Evolutionary conservation across 768 basidiomycete genomes (phyloP).

Genomic region (Gymnopilus junonius): DNA sequence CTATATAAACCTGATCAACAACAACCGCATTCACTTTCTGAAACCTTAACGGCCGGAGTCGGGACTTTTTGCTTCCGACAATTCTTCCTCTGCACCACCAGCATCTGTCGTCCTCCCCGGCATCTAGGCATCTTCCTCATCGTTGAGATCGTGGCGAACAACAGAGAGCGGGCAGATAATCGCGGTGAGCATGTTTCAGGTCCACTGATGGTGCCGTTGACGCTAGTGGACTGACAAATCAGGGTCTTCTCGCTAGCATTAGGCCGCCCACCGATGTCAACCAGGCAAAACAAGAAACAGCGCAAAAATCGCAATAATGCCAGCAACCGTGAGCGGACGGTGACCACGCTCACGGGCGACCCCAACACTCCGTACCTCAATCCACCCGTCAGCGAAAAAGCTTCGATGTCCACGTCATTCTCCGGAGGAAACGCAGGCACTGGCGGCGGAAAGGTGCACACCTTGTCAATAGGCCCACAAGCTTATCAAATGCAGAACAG

Average conservation of each 20-base stretch:
- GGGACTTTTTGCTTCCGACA: conserved; percentile 17
- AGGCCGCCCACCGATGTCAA: conserved; percentile 45
- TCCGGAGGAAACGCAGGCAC: conserved; percentile 23
- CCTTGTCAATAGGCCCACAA: conserved; percentile 28
- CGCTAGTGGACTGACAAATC: conserved; percentile 24
- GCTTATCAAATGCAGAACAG: conserved; percentile 38
- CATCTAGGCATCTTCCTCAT: not conserved
- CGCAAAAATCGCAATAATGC: conserved; percentile 58
- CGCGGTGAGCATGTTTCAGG: conserved; percentile 12
- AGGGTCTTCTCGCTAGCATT: conserved; percentile 19
- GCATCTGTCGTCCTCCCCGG: not conserved
- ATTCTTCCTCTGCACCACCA: conserved; percentile 18
- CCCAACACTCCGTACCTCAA: conserved; percentile 57
- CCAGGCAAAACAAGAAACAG: conserved; percentile 64
- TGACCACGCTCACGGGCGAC: conserved; percentile 67
- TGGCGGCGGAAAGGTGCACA: conserved; percentile 23
- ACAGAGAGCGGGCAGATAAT: not conserved
- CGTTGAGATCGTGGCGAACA: conserved; percentile 1
- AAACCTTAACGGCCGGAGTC: conserved; percentile 10
- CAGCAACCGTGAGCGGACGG: conserved; percentile 67
- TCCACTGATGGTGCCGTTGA: conserved; percentile 15
- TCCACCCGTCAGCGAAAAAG: conserved; percentile 56
- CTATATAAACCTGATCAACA: conserved; percentile 9
- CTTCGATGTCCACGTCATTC: conserved; percentile 38
- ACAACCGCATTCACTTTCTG: not conserved